Base-by-base conservation (phyloP, 106 monocot genomes). In the Dactylorhiza incarnata region DNA sequence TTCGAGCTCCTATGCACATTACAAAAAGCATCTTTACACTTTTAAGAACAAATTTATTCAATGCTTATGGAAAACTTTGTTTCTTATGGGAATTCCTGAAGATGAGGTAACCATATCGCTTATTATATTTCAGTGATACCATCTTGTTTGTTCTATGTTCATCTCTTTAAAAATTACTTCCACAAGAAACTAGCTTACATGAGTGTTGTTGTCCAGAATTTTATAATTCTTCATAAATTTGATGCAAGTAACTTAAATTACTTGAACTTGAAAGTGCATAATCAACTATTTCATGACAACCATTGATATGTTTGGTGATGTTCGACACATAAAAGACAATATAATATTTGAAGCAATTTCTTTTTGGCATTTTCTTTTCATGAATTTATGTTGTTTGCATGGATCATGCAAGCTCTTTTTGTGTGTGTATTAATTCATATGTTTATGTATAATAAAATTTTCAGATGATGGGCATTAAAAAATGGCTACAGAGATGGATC, bases 401-500 rank as follows among this genome's bases (percentile, higher is more conserved):
- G 16, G 37, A 12, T 68, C 68, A 9, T 63, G 16, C 3, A 16
- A 11, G 16, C 45, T 45, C 17, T 7, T 45, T 68, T 37, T 44
- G 37, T 12, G 45, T 0, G 6, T 68, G 16, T 44, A 17, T 16
- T n/a, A n/a, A n/a, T 15, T 45, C 15, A 0, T n/a, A n/a, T n/a
- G n/a, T n/a, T n/a, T n/a, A n/a, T n/a, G 15, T 68, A 44, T 44
- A 15, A 16, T 16, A 45, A 68, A 45, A 22, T 48, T 83, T 87
- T 78, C 79, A 99, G 97, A 94, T 99, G 75, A 91, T 91, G 84
- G 87, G 83, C 70, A 87, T 99, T 53, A 83, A 50, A 91, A 85
- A 62, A 82, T 91, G 83, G 91, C 89, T 77, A 71, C 82, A 47
- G 97, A 99, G 85, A 99, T 99, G 97, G 94, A 78, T 56, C 85